A percentile compares a stretch with the other conserved stretches of the same genome.
These are phyloP conservation scores for Fraxinus velutina DNA, from an alignment of 305 asterid genomes.

Conservation along the genomic window DNA sequence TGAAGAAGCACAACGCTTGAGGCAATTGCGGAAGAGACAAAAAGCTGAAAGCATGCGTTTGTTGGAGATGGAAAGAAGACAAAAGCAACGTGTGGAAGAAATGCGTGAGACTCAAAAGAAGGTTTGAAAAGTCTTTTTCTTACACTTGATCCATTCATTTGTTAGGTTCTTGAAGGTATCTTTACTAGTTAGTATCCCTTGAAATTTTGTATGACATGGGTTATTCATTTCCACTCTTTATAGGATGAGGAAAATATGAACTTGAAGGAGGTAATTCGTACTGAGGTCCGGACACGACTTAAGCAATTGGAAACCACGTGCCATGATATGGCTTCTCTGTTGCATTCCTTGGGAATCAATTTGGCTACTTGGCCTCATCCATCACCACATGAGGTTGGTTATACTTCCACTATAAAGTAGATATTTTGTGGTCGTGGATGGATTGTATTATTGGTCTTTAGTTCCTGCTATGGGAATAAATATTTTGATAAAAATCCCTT, in stretches of 20 bases:
- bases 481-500: background rate
- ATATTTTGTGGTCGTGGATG: background rate
- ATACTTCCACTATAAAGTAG: background rate
- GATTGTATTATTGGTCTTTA: background rate
- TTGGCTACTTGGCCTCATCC: conserved; percentile 54
- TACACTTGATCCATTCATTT: background rate
- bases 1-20: conserved; percentile 66
- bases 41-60: conserved; percentile 76
- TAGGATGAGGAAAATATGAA: conserved; percentile 88
- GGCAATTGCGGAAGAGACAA: conserved; percentile 56
- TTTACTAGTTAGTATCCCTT: background rate
- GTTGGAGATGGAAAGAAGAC: conserved; percentile 91
- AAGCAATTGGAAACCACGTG: conserved; percentile 53
- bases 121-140: conserved; percentile 38
- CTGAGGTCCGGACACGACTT: conserved; percentile 61
- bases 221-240: conserved; percentile 20
- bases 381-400: conserved; percentile 55
- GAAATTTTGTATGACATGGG: background rate
- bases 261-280: conserved; percentile 69
- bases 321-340: conserved; percentile 64
- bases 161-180: conserved; percentile 18
- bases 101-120: conserved; percentile 69
- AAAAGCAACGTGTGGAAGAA: conserved; percentile 83
- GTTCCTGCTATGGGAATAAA: background rate
- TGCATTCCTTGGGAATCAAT: conserved; percentile 56